Conservation (phyloP, 176 grass and related monocot species). For the Stipa capillata region DNA sequence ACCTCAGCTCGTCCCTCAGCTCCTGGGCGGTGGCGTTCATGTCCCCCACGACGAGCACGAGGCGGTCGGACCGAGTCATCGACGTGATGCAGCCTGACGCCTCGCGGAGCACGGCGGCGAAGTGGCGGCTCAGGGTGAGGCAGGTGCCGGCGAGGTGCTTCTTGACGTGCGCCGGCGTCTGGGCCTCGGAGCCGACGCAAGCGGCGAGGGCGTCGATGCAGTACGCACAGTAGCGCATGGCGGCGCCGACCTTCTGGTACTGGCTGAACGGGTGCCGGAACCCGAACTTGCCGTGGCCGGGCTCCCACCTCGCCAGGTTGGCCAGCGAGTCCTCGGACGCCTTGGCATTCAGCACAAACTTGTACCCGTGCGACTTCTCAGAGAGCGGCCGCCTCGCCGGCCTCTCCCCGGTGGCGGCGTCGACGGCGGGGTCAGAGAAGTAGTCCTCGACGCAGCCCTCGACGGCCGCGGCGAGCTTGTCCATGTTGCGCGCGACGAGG, state of each 20-base stretch:
- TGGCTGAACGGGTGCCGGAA: conserved; percentile 53
- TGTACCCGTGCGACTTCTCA: conserved; percentile 32
- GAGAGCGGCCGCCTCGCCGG: neutral
- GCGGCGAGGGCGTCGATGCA: conserved; percentile 53
- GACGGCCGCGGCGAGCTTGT: conserved; percentile 50
- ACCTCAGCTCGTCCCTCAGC: conserved; percentile 11
- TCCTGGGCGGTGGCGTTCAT: conserved; percentile 13
- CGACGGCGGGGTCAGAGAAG: neutral
- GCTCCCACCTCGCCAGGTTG: conserved; percentile 67
- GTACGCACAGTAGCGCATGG: conserved; percentile 61
- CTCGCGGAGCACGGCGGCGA: neutral
- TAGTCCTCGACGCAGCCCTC: conserved; percentile 57
- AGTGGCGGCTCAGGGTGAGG: neutral
- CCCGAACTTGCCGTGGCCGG: conserved; percentile 39
- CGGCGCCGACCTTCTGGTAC: conserved; percentile 53
- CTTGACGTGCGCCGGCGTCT: conserved; percentile 18
- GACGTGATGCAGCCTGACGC: neutral
- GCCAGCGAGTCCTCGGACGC: conserved; percentile 55
- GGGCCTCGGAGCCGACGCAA: conserved; percentile 31
- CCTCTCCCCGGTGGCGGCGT: neutral
- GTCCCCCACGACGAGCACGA: neutral
- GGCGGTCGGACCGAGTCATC: conserved; percentile 5
- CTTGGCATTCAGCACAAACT: conserved; percentile 50
- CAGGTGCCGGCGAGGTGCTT: conserved; percentile 18
- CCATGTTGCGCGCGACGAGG: conserved; percentile 51